Conservation (phyloP, 768 basidiomycete genomes). For the Podaxis rugospora region DNA sequence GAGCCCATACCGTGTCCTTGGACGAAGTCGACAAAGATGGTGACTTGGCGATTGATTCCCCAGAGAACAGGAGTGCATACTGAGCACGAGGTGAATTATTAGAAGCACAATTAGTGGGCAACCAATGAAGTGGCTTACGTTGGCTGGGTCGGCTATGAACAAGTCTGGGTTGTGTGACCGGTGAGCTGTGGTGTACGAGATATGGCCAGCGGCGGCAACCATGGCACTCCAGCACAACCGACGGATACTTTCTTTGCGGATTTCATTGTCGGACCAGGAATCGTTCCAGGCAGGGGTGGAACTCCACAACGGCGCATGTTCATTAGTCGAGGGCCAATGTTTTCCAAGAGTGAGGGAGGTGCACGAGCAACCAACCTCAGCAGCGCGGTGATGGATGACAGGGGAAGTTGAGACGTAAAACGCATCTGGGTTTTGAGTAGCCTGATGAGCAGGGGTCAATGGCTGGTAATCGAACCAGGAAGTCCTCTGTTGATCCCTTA, state of each 20-base stretch:
- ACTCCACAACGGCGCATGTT: slow-evolving; percentile 60
- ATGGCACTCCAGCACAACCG: slow-evolving; percentile 72
- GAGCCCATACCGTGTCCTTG: slow-evolving; percentile 74
- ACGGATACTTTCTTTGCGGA: slow-evolving; percentile 67
- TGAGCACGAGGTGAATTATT: slow-evolving; percentile 21
- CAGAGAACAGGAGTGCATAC: slow-evolving; percentile 74
- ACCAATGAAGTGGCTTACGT: slow-evolving; percentile 39
- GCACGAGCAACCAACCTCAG: slow-evolving; percentile 40
- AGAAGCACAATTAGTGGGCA: neutral
- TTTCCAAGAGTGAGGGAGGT: slow-evolving; percentile 44
- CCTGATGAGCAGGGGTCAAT: neutral
- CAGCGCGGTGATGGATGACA: slow-evolving; percentile 3
- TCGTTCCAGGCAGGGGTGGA: slow-evolving; percentile 61
- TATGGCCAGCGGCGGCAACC: slow-evolving; percentile 59
- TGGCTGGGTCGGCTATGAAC: slow-evolving; percentile 59
- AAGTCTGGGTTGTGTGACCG: slow-evolving; percentile 37
- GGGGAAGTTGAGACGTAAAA: slow-evolving; percentile 1
- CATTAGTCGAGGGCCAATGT: slow-evolving; percentile 44
- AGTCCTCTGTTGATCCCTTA: slow-evolving; percentile 7
- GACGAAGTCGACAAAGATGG: slow-evolving; percentile 30
- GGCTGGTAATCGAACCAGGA: slow-evolving; percentile 20
- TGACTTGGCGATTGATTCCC: slow-evolving; percentile 50
- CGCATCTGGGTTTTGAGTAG: neutral
- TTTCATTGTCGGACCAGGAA: slow-evolving; percentile 56
- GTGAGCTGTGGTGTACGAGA: slow-evolving; percentile 50